phyloP scores from a whole-genome alignment of 257 asterid genomes.

The Ilex asprella region DNA sequence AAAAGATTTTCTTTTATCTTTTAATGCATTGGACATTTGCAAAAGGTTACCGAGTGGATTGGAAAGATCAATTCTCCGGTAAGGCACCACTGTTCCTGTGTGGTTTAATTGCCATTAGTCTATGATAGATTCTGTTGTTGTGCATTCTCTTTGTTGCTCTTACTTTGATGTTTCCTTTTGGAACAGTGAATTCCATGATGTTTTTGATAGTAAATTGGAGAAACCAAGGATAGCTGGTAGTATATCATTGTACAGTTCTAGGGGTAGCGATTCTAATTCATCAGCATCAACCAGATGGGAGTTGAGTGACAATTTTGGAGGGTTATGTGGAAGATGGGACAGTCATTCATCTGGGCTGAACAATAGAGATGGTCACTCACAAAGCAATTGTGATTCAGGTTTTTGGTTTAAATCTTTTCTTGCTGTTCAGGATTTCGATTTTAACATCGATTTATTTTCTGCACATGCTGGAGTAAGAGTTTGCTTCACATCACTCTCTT shows the following conservation, averaged over 20 bases:
- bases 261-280: neutral
- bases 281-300: conserved; percentile 12
- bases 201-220: conserved; percentile 13
- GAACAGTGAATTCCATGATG: conserved; percentile 31
- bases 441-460: too few relatives aligned
- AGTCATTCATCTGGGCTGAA: conserved; percentile 11
- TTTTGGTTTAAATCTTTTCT: neutral
- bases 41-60: too few relatives aligned
- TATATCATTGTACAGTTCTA: conserved; percentile 9
- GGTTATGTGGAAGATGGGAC: conserved; percentile 19
- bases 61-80: too few relatives aligned
- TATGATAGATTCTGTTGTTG: neutral
- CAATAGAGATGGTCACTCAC: conserved; percentile 12
- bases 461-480: too few relatives aligned
- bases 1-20: too few relatives aligned
- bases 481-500: too few relatives aligned
- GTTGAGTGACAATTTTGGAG: conserved; percentile 3
- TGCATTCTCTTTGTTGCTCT: neutral
- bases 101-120: neutral
- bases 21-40: too few relatives aligned
- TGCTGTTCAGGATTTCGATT: neutral
- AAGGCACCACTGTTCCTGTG: too few relatives aligned
- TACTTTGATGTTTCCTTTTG: neutral
- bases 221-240: conserved; percentile 10
- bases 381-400: conserved; percentile 21